Base-by-base conservation (phyloP, 1,284 basidiomycete genomes). In the Termitomyces sp. region DNA sequence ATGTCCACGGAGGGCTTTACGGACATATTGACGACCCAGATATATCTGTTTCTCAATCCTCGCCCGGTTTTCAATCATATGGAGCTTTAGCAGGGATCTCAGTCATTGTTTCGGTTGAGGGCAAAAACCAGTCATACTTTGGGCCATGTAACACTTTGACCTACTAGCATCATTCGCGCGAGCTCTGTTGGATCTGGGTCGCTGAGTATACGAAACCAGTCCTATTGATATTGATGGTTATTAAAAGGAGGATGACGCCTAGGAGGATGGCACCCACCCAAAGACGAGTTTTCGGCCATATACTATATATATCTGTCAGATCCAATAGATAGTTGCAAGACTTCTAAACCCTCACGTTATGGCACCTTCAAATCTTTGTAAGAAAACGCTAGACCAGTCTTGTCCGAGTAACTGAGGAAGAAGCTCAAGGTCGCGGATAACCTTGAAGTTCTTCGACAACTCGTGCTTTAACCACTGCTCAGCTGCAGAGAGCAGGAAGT, bases 401-500 rank as follows among this genome's bases (percentile, higher is more conserved):
- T 93, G 93, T 5, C 93, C 93, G 9, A 95, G 73, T 7, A 97
- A 64, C 55, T 92, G 86, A 14, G 94, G 95, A 53, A 97, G 75
- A 26, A 94, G 77, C 66, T 97, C 94, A 2, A 97, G 76, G 68
- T 97, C 94, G 44, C 94, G 84, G 54, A 97, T 97, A 50, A 97
- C 90, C 72, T 91, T 93, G 77, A 96, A 95, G 67, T 97, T 95
- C 76, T 97, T 97, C 14, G 91, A 91, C 16, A 97, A 74, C 65
- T 97, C 94, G 43, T 96, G 81, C 68, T 97, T 97, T 55, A 97
- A 76, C 82, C 91, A 95, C 62, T 94, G 92, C 68, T 96, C 93
- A 7, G 88, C 84, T 0, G 93, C 93, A 3, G 91, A 93, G 3
- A 99, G 74, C 19, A 98, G 67, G 70, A 97, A 99, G 30, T 97